Conservation (phyloP, 2,329 filamentous ascomycete species). For the Periconia sp. region DNA sequence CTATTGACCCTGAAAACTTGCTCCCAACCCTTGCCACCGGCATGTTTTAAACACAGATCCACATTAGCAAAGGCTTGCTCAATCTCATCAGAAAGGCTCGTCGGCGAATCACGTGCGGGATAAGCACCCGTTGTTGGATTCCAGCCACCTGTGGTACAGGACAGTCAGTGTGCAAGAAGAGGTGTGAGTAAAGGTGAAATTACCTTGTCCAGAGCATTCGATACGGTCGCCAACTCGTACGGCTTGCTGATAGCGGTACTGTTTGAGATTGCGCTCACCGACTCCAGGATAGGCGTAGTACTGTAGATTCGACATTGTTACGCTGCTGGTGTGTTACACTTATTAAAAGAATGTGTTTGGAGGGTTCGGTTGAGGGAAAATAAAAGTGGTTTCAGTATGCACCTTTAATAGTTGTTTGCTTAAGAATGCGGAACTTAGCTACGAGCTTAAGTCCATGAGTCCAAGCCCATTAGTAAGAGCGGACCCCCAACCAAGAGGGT, state of each 20-base stretch:
- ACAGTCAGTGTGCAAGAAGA: not conserved
- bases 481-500: too few species aligned
- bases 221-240: constrained; percentile 44
- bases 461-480: too few species aligned
- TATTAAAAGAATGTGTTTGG: too few species aligned
- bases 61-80: constrained; percentile 62
- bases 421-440: too few species aligned
- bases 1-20: constrained; percentile 54
- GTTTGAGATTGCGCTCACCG: constrained; percentile 40
- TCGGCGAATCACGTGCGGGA: too few species aligned
- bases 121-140: constrained; percentile 27
- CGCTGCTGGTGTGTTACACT: too few species aligned
- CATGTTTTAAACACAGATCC: constrained; percentile 57
- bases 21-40: constrained; percentile 63
- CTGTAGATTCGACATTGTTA: too few species aligned
- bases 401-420: too few species aligned
- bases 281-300: too few species aligned
- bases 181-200: not conserved
- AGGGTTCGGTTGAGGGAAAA: too few species aligned
- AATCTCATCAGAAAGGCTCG: constrained; percentile 37
- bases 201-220: constrained; percentile 47
- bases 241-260: constrained; percentile 42
- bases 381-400: too few species aligned
- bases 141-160: constrained; percentile 39
- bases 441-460: too few species aligned